Evolutionary conservation across 495 filamentous ascomycete species (phyloP).

Genomic region (Penicillium parvum): DNA sequence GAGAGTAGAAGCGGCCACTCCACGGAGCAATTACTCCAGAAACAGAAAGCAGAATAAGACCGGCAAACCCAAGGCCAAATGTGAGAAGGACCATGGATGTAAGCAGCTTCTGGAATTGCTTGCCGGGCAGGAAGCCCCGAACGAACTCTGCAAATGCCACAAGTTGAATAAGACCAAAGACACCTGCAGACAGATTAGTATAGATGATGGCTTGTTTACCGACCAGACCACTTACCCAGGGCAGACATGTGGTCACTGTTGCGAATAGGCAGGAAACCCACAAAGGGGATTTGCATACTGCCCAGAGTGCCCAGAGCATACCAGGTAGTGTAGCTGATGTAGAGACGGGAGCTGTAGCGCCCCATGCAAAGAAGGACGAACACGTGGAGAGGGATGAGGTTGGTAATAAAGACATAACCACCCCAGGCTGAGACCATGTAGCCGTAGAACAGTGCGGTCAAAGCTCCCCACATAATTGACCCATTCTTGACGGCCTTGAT

Average conservation of each 20-base stretch:
- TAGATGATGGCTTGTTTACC: too few species aligned
- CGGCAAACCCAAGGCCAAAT: conserved; percentile 66
- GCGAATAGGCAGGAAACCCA: conserved; percentile 92
- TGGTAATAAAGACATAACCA: conserved; percentile 99
- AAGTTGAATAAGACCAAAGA: conserved; percentile 94
- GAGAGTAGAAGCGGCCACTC: conserved; percentile 98
- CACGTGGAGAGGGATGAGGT: conserved; percentile 90
- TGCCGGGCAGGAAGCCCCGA: conserved; percentile 77
- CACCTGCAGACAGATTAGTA: too few species aligned
- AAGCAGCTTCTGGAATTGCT: conserved; percentile 86
- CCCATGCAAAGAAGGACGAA: conserved; percentile 98
- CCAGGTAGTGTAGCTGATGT: conserved; percentile 97
- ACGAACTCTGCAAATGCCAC: conserved; percentile 91
- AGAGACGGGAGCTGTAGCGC: conserved; percentile 86
- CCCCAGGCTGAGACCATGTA: conserved; percentile 99
- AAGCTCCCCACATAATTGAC: conserved; percentile 90
- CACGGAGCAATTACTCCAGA: conserved; percentile 93
- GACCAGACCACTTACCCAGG: too few species aligned
- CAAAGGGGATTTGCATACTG: conserved; percentile 99
- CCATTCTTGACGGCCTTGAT: conserved; percentile 97
- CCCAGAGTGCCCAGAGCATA: conserved; percentile 94
- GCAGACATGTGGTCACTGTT: conserved; percentile 99
- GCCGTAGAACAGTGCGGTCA: conserved; percentile 95
- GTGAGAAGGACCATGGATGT: conserved; percentile 75
- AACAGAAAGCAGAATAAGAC: conserved; percentile 76